These are phyloP conservation scores for Ensete glaucum DNA, from an alignment of 176 grass and related monocot species.

Conservation along the genomic window DNA sequence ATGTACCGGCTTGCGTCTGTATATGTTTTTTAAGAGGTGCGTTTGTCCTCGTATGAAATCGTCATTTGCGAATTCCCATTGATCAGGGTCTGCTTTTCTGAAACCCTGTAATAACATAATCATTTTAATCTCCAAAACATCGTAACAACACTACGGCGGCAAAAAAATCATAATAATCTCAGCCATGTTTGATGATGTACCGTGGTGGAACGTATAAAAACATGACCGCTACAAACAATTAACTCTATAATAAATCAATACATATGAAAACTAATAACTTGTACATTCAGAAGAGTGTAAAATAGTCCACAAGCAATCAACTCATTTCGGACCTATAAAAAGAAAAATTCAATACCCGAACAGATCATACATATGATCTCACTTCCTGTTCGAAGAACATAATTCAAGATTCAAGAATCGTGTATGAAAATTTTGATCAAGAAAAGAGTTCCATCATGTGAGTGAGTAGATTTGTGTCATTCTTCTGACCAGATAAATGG, in stretches of 20 bases:
- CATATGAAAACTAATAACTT: neutral
- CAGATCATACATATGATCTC: neutral
- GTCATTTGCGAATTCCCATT: conserved; percentile 94
- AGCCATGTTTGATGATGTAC: neutral
- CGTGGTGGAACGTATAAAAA: neutral
- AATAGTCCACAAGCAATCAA: neutral
- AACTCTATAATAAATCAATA: neutral
- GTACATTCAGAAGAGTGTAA: neutral
- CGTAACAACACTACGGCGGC: neutral
- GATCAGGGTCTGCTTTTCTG: conserved; percentile 76
- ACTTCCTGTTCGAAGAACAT: neutral
- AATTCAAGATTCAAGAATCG: too few relatives aligned
- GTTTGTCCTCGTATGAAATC: conserved; percentile 63
- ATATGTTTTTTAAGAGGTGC: conserved; percentile 66
- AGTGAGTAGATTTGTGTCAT: too few relatives aligned
- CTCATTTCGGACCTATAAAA: neutral
- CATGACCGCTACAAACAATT: neutral
- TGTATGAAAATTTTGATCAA: too few relatives aligned
- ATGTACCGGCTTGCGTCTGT: conserved; percentile 88
- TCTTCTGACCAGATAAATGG: too few relatives aligned
- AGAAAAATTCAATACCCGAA: too few relatives aligned
- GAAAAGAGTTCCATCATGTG: too few relatives aligned
- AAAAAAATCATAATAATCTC: neutral
- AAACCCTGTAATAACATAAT: conserved; percentile 51
- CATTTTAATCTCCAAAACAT: neutral